Evolutionary conservation across 2,329 filamentous ascomycete species (phyloP).

Genomic region (Aspergillus transmontanensis): DNA sequence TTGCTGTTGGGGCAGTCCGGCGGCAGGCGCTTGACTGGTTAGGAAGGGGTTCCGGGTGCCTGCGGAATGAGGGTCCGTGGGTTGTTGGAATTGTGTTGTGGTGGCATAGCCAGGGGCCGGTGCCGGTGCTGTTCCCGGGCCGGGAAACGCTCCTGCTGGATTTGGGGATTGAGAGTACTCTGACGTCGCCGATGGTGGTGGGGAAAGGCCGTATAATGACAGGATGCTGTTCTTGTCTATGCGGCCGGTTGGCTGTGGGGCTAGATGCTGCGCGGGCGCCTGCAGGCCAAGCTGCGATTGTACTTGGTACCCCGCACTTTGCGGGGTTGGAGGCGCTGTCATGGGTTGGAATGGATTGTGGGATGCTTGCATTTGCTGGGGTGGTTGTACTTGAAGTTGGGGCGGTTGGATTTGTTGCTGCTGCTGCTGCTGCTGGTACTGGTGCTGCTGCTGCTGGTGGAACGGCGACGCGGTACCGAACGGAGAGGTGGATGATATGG

Average conservation of each 20-base stretch:
- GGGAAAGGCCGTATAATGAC: constrained; percentile 49
- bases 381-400: constrained; percentile 24
- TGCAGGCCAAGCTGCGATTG: constrained; percentile 29
- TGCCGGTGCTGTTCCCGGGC: constrained; percentile 23
- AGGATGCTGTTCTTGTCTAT: constrained; percentile 52
- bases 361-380: constrained; percentile 20
- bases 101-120: constrained; percentile 16
- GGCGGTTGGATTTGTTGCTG: constrained; percentile 21
- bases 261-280: constrained; percentile 31
- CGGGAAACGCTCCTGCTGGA: constrained; percentile 24
- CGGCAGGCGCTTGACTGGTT: not conserved
- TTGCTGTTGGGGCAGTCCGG: constrained; percentile 6
- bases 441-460: constrained; percentile 35
- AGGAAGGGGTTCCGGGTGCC: constrained; percentile 34
- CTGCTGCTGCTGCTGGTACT: constrained; percentile 26
- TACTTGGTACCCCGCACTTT: constrained; percentile 27
- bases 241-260: constrained; percentile 44
- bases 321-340: constrained; percentile 27
- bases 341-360: constrained; percentile 40
- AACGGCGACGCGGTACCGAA: constrained; percentile 32
- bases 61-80: constrained; percentile 24
- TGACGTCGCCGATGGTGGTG: constrained; percentile 37
- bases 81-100: constrained; percentile 25
- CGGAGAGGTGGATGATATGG: constrained; percentile 33
- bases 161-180: constrained; percentile 34